Percentiles rank a stretch among this genome's conserved stretches.
These are phyloP conservation scores for Chaetomiaceae sp. DNA, from an alignment of 2,329 filamentous ascomycete genomes.

Conservation along the genomic window DNA sequence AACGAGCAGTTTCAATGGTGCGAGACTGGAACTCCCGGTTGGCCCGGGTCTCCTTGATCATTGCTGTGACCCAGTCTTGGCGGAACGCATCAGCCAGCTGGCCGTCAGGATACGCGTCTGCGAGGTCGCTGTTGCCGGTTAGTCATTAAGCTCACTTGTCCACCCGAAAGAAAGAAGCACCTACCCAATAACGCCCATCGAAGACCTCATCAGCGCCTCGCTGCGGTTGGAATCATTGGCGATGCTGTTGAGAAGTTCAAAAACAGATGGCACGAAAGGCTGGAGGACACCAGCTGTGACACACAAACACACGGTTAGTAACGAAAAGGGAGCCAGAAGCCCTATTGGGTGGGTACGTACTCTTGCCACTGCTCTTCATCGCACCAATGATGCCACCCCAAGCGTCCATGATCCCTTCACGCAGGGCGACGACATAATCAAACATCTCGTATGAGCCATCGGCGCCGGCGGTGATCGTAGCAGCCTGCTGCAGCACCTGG, in stretches of 20 bases:
- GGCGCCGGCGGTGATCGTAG: slow-evolving; percentile 68
- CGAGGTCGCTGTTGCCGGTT: slow-evolving; percentile 65
- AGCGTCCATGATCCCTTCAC: slow-evolving; percentile 97
- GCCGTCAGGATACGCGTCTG: slow-evolving; percentile 87
- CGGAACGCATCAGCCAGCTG: slow-evolving; percentile 81
- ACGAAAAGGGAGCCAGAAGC: neutral
- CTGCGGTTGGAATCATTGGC: slow-evolving; percentile 80
- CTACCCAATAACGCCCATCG: slow-evolving; percentile 95
- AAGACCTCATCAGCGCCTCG: slow-evolving; percentile 84
- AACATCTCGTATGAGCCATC: slow-evolving; percentile 92
- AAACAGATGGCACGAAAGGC: slow-evolving; percentile 77
- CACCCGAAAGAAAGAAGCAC: slow-evolving; percentile 27
- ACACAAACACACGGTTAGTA: too few relatives aligned
- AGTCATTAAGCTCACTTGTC: slow-evolving; percentile 25
- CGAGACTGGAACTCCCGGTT: slow-evolving; percentile 81
- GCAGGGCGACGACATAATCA: slow-evolving; percentile 89
- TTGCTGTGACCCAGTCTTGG: slow-evolving; percentile 78
- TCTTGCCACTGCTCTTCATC: slow-evolving; percentile 77
- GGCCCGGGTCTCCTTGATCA: slow-evolving; percentile 87
- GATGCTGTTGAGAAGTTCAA: slow-evolving; percentile 76
- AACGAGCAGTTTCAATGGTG: slow-evolving; percentile 90
- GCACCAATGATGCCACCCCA: slow-evolving; percentile 96
- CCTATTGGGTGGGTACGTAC: slow-evolving; percentile 50
- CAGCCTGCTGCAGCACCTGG: slow-evolving; percentile 88
- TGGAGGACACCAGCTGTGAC: slow-evolving; percentile 60